A percentile compares a stretch with the other conserved stretches of the same genome.
These are phyloP conservation scores for Verticillium longisporum DNA, from an alignment of 2,329 filamentous ascomycete genomes.

Conservation along the genomic window DNA sequence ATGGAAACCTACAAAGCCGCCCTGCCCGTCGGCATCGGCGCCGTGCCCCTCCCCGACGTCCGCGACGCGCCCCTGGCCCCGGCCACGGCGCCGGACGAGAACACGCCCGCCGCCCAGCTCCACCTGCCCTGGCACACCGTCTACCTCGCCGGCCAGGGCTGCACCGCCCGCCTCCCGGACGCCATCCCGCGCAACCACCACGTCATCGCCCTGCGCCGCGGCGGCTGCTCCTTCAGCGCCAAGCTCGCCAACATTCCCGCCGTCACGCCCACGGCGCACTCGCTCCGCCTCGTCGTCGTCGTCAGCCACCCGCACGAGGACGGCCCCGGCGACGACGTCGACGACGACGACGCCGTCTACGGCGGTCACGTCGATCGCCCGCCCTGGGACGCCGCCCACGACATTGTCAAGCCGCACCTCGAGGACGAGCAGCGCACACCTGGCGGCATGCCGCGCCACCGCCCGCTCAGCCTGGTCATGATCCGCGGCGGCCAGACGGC, in stretches of 20 bases:
- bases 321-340: slow-evolving; percentile 22
- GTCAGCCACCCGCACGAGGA: slow-evolving; percentile 43
- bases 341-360: slow-evolving; percentile 19
- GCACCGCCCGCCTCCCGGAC: slow-evolving; percentile 50
- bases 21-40: slow-evolving; percentile 48
- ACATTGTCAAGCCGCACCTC: slow-evolving; percentile 57
- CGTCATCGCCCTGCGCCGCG: slow-evolving; percentile 74
- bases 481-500: slow-evolving; percentile 61
- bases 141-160: slow-evolving; percentile 65
- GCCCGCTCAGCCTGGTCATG: slow-evolving; percentile 79
- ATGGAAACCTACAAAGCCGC: slow-evolving; percentile 45
- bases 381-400: slow-evolving; percentile 15
- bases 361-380: slow-evolving; percentile 8
- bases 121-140: slow-evolving; percentile 62
- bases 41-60: slow-evolving; percentile 63
- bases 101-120: slow-evolving; percentile 17
- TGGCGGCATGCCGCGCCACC: slow-evolving; percentile 58
- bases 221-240: slow-evolving; percentile 74
- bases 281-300: slow-evolving; percentile 76
- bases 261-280: slow-evolving; percentile 52
- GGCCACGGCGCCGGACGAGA: background rate
- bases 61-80: slow-evolving; percentile 44
- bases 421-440: slow-evolving; percentile 68
- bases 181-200: slow-evolving; percentile 53
- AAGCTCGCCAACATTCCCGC: slow-evolving; percentile 83